phyloP scores from a whole-genome alignment of 1,139 yeast species.

The Saccharomyces hybrid region DNA sequence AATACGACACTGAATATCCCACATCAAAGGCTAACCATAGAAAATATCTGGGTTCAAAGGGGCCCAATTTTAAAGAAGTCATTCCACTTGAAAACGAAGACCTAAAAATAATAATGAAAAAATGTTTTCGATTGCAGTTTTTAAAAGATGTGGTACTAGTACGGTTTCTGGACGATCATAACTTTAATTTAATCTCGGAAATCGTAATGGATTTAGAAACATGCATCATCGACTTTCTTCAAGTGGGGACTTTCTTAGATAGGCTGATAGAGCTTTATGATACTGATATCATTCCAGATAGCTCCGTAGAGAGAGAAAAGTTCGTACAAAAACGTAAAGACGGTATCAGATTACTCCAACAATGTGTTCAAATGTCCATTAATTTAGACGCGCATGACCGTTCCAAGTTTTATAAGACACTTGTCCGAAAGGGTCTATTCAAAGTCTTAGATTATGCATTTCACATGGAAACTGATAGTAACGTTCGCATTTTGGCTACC shows the following conservation, averaged over 20 bases:
- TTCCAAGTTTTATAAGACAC: constrained; percentile 53
- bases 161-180: constrained; percentile 71
- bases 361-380: constrained; percentile 70
- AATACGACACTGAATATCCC: constrained; percentile 86
- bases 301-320: constrained; percentile 10
- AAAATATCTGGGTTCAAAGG: constrained; percentile 48
- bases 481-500: constrained; percentile 62
- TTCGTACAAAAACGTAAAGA: constrained; percentile 43
- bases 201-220: constrained; percentile 27
- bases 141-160: constrained; percentile 82
- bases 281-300: constrained; percentile 5
- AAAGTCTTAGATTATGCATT: constrained; percentile 68
- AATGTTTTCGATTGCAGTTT: constrained; percentile 71
- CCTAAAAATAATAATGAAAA: constrained; percentile 52
- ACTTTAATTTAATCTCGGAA: constrained; percentile 52
- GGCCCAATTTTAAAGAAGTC: constrained; percentile 59
- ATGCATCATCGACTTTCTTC: constrained; percentile 55
- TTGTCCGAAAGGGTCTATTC: constrained; percentile 65
- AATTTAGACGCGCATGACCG: constrained; percentile 56
- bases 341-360: constrained; percentile 75
- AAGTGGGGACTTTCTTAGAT: constrained; percentile 43
- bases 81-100: constrained; percentile 50
- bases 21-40: constrained; percentile 72
- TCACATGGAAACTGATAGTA: constrained; percentile 42
- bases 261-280: constrained; percentile 52